A percentile compares a stretch with the other conserved stretches of the same genome.
These are phyloP conservation scores for Pestalotiopsis sp. DNA, from an alignment of 2,329 filamentous ascomycete genomes.

Conservation along the genomic window DNA sequence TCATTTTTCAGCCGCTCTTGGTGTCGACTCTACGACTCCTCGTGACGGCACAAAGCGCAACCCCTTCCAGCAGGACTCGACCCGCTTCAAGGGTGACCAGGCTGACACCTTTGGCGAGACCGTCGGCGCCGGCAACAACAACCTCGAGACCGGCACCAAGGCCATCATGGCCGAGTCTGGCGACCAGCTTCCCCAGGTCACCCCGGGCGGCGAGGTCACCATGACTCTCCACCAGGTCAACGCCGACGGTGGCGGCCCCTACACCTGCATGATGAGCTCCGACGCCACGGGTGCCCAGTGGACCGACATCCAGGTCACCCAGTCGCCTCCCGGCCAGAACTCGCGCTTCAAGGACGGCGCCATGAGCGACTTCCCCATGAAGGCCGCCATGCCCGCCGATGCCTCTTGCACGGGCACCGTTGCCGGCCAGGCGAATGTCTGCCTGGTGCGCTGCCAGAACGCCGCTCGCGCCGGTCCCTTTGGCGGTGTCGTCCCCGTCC, in stretches of 20 bases:
- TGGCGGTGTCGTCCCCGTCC: slow-evolving; percentile 61
- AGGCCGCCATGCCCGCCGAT: slow-evolving; percentile 56
- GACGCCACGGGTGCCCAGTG: slow-evolving; percentile 59
- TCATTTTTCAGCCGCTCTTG: slow-evolving; percentile 38
- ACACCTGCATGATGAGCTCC: slow-evolving; percentile 65
- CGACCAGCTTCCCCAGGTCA: slow-evolving; percentile 59
- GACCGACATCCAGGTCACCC: slow-evolving; percentile 56
- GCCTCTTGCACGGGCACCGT: slow-evolving; percentile 62
- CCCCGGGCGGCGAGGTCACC: slow-evolving; percentile 55
- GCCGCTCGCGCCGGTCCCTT: slow-evolving; percentile 63
- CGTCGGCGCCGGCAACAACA: slow-evolving; percentile 56
- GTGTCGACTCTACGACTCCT: slow-evolving; percentile 57
- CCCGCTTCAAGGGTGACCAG: slow-evolving; percentile 59
- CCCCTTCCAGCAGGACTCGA: slow-evolving; percentile 67
- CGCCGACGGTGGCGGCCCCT: slow-evolving; percentile 67
- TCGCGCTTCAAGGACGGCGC: slow-evolving; percentile 48
- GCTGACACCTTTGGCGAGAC: slow-evolving; percentile 62
- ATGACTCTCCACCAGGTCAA: slow-evolving; percentile 73
- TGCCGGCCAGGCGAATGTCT: slow-evolving; percentile 61
- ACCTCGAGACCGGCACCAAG: slow-evolving; percentile 57
- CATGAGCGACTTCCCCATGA: slow-evolving; percentile 51
- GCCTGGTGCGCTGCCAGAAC: slow-evolving; percentile 67
- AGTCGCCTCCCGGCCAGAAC: slow-evolving; percentile 53
- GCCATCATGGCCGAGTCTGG: slow-evolving; percentile 62
- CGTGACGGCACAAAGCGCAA: slow-evolving; percentile 62